Conservation (phyloP, 306 rosid genomes). For the Nissolia schottii region DNA sequence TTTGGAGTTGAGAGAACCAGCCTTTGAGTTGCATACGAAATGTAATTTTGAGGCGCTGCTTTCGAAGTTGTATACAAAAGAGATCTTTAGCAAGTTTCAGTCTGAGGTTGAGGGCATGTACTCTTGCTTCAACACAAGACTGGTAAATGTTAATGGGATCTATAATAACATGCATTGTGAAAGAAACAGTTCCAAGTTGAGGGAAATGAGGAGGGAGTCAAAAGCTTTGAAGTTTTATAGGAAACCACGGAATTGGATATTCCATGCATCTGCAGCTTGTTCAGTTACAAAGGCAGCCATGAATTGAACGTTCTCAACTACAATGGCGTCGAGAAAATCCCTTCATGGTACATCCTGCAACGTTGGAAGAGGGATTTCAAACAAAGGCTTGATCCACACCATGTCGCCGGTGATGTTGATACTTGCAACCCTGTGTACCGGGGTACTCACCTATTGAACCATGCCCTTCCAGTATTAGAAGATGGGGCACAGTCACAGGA, state of each 20-base stretch:
- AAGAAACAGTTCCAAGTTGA: conserved; percentile 60
- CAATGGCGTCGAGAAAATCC: conserved; percentile 69
- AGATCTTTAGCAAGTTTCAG: conserved; percentile 54
- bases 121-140: conserved; percentile 72
- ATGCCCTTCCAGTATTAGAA: conserved; percentile 58
- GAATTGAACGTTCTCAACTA: conserved; percentile 66
- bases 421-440: conserved; percentile 25
- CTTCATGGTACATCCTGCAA: conserved; percentile 57
- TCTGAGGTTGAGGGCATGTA: conserved; percentile 72
- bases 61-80: conserved; percentile 55
- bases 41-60: conserved; percentile 63
- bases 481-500: conserved; percentile 64
- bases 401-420: conserved; percentile 25
- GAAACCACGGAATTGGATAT: conserved; percentile 58
- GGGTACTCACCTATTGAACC: conserved; percentile 44
- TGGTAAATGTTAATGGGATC: conserved; percentile 60
- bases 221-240: conserved; percentile 53
- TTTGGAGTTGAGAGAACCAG: conserved; percentile 43
- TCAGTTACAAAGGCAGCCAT: conserved; percentile 79
- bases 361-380: conserved; percentile 69
- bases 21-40: conserved; percentile 45
- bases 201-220: conserved; percentile 52
- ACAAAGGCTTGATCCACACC: conserved; percentile 33
- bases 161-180: conserved; percentile 60
- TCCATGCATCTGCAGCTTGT: conserved; percentile 79